phyloP scores from a whole-genome alignment of 2,329 filamentous ascomycete genomes.

The Cladosporium oxysporum region DNA sequence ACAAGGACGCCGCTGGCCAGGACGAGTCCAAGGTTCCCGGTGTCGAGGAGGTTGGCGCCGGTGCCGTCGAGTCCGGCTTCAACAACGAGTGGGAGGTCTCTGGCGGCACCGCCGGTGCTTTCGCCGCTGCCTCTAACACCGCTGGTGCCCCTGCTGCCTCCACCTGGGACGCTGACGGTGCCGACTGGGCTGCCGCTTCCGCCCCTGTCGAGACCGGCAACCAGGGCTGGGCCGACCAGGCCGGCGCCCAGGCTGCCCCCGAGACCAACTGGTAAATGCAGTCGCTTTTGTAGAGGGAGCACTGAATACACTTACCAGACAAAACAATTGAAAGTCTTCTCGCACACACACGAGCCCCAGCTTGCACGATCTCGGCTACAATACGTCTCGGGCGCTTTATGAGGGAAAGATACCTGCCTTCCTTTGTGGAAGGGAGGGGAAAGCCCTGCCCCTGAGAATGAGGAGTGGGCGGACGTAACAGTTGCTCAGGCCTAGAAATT shows the following conservation, averaged over 20 bases:
- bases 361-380: constrained; percentile 16
- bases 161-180: constrained; percentile 64
- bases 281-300: constrained; percentile 25
- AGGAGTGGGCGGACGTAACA: constrained; percentile 32
- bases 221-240: constrained; percentile 54
- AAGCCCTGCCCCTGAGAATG: constrained; percentile 78
- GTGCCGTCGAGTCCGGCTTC: constrained; percentile 78
- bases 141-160: constrained; percentile 61
- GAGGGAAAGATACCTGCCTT: constrained; percentile 96
- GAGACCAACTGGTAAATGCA: constrained; percentile 50
- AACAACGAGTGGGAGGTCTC: constrained; percentile 84
- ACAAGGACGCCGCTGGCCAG: constrained; percentile 81
- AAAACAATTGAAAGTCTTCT: constrained; percentile 15
- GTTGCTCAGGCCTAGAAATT: constrained; percentile 31
- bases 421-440: constrained; percentile 68
- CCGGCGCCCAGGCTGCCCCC: constrained; percentile 38
- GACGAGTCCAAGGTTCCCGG: constrained; percentile 84
- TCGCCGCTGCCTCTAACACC: constrained; percentile 61
- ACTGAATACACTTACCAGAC: constrained; percentile 15
- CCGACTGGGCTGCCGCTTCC: constrained; percentile 69
- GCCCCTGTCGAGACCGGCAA: constrained; percentile 47
- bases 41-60: constrained; percentile 80
- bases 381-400: constrained; percentile 66
- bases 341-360: constrained; percentile 4
- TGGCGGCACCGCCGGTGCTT: constrained; percentile 64